phyloP scores from a whole-genome alignment of 495 filamentous ascomycete species.

The Venustampulla echinocandica region DNA sequence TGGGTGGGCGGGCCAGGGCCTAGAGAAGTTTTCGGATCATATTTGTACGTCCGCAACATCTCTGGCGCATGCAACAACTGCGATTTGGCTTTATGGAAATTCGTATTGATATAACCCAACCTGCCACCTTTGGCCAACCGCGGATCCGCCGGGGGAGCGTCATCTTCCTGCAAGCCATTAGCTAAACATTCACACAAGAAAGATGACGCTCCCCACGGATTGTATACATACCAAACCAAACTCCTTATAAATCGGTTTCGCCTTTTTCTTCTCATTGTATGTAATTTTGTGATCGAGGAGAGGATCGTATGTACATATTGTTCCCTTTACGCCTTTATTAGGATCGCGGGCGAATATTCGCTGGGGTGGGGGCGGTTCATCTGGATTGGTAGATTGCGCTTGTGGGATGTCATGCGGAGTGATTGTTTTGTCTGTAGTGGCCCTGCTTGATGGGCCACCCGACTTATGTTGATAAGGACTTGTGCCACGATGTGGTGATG shows the following conservation, averaged over 20 bases:
- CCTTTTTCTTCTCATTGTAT: conserved; percentile 54
- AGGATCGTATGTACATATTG: conserved; percentile 67
- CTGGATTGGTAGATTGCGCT: conserved; percentile 41
- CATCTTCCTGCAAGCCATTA: conserved; percentile 48
- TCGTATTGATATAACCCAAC: conserved; percentile 49
- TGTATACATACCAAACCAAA: conserved; percentile 57
- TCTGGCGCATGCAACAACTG: conserved; percentile 71
- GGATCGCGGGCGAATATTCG: conserved; percentile 54
- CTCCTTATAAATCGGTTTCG: conserved; percentile 61
- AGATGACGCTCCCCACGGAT: conserved; percentile 49
- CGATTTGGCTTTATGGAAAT: conserved; percentile 64
- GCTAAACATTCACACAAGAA: conserved; percentile 37
- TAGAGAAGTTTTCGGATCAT: conserved; percentile 71
- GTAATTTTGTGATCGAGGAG: conserved; percentile 52
- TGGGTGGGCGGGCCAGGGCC: conserved; percentile 83
- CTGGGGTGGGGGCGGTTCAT: conserved; percentile 32
- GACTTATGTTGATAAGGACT: conserved; percentile 41
- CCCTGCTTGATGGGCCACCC: not conserved
- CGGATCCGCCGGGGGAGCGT: conserved; percentile 64
- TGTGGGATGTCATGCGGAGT: conserved; percentile 16
- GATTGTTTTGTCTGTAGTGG: conserved; percentile 2
- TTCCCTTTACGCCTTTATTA: conserved; percentile 54
- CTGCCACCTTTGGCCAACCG: conserved; percentile 54
- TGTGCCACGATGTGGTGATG: conserved; percentile 53
- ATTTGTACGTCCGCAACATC: conserved; percentile 63